Evolutionary conservation across 2,329 filamentous ascomycete genomes (phyloP).

Genomic region (Alternaria brassicicola): DNA sequence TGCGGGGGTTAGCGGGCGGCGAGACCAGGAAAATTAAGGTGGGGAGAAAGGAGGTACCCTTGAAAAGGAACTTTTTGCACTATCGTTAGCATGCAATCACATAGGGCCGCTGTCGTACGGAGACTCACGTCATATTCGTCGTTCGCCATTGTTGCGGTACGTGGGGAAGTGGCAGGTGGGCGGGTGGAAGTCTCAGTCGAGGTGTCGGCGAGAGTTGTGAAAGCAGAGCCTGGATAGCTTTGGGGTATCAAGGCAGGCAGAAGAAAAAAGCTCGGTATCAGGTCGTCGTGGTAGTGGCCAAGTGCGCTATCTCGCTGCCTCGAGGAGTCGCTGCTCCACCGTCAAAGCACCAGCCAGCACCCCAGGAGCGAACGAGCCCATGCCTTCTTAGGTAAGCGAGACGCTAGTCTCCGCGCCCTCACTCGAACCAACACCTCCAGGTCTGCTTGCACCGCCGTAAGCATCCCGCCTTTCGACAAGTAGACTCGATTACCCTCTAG

Average conservation of each 20-base stretch:
- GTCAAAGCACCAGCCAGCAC: constrained; percentile 14
- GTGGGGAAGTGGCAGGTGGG: constrained; percentile 25
- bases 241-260: constrained; percentile 2
- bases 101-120: constrained; percentile 28
- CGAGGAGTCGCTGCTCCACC: constrained; percentile 15
- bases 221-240: background rate
- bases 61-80: constrained; percentile 87
- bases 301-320: constrained; percentile 19
- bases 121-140: constrained; percentile 97
- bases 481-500: background rate
- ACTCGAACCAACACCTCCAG: background rate
- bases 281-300: constrained; percentile 15
- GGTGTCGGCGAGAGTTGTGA: background rate
- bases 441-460: background rate
- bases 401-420: constrained; percentile 7
- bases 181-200: background rate
- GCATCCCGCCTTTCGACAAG: background rate
- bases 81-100: constrained; percentile 29
- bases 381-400: constrained; percentile 13
- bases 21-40: constrained; percentile 20
- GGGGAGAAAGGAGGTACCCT: constrained; percentile 66
- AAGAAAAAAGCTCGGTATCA: background rate
- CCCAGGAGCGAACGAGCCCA: constrained; percentile 10
- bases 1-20: constrained; percentile 52
- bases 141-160: constrained; percentile 79